A percentile compares a stretch with the other conserved stretches of the same genome.
Conservation (phyloP, 768 basidiomycete genomes). For the Tricholoma furcatifolium region DNA sequence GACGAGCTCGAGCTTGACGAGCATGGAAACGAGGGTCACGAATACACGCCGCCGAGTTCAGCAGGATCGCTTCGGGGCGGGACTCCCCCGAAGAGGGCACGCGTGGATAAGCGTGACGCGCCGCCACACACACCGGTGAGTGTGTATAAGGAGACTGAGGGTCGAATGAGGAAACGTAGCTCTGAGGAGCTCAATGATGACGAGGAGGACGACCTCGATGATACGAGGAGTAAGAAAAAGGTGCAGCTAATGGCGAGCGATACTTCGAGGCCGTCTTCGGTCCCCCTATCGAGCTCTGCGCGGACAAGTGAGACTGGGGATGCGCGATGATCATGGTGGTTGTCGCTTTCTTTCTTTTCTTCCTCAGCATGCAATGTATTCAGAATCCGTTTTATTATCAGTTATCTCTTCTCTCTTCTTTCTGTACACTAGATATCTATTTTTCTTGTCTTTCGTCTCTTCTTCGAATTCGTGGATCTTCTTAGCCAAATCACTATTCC, state of each 20-base stretch:
- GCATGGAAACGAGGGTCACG: constrained; percentile 13
- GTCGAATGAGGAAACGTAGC: constrained; percentile 42
- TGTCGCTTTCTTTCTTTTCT: no score
- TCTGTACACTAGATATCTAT: background rate
- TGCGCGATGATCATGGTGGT: background rate
- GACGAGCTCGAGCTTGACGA: constrained; percentile 32
- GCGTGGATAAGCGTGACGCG: constrained; percentile 11
- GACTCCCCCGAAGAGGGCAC: constrained; percentile 32
- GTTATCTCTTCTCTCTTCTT: background rate
- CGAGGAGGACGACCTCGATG: background rate
- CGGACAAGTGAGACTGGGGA: background rate
- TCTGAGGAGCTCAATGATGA: constrained; percentile 49
- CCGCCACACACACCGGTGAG: constrained; percentile 1
- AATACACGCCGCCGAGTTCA: background rate
- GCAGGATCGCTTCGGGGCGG: constrained; percentile 13
- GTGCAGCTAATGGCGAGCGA: constrained; percentile 1
- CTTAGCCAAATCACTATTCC: no score
- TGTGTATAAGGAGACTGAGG: constrained; percentile 6
- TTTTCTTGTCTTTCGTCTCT: background rate
- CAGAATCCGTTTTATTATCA: background rate
- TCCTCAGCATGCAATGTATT: background rate
- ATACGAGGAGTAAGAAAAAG: constrained; percentile 13
- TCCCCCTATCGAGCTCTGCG: constrained; percentile 1
- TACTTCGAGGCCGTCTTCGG: constrained; percentile 5
- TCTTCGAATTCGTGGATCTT: background rate